Conservation (phyloP, 192 early-diverging fungal species). For the Umbelopsis sp. region DNA sequence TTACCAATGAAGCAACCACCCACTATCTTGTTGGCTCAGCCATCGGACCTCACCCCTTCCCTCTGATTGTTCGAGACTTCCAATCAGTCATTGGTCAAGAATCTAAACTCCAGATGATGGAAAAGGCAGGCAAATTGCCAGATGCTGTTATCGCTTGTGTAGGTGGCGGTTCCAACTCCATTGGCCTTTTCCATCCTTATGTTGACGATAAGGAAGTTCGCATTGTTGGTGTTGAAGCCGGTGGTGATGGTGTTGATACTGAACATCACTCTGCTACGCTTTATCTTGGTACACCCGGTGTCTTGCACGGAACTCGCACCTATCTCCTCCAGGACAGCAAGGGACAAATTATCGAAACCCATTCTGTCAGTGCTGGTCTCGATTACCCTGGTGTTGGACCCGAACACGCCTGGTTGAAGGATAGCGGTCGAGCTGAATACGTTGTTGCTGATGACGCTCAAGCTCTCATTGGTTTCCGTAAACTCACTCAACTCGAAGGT, state of each 20-base stretch:
- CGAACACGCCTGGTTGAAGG: conserved; percentile 92
- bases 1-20: conserved; percentile 90
- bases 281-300: conserved; percentile 81
- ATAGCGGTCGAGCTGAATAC: conserved; percentile 84
- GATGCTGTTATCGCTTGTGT: conserved; percentile 96
- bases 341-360: conserved; percentile 97
- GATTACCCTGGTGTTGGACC: conserved; percentile 99
- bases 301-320: conserved; percentile 95
- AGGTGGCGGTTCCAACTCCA: conserved; percentile 96
- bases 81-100: conserved; percentile 97
- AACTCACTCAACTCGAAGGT: conserved; percentile 73
- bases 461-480: conserved; percentile 83
- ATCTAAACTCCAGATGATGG: conserved; percentile 81
- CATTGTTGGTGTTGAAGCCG: conserved; percentile 94
- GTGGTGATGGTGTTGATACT: conserved; percentile 89
- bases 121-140: conserved; percentile 82
- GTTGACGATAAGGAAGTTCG: conserved; percentile 81
- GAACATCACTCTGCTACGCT: conserved; percentile 90
- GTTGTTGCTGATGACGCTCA: conserved; percentile 64
- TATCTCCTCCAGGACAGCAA: conserved; percentile 93
- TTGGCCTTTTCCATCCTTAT: conserved; percentile 97
- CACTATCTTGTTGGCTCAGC: conserved; percentile 98
- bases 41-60: conserved; percentile 98
- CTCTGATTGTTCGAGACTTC: conserved; percentile 95
- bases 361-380: conserved; percentile 93